phyloP scores from a whole-genome alignment of 139 green algal genomes.

The Asterochloris erici region DNA sequence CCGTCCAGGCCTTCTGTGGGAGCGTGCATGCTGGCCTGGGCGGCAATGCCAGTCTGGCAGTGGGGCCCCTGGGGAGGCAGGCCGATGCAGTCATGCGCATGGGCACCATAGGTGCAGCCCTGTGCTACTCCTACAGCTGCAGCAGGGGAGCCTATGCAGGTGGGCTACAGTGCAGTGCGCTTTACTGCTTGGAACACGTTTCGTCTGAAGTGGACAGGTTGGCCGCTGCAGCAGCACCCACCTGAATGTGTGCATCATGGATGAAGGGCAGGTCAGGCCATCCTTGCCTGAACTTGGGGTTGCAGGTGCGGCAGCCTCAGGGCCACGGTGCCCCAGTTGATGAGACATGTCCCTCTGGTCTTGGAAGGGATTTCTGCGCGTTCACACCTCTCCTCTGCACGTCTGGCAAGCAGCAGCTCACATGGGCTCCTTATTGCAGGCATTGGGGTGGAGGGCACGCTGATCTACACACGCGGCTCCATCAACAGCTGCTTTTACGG shows the following conservation, averaged over 20 bases:
- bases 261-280: no score
- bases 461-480: slow-evolving; percentile 36
- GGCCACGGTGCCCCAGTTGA: no score
- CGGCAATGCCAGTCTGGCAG: slow-evolving; percentile 36
- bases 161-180: background rate
- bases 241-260: no score
- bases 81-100: slow-evolving; percentile 44
- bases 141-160: slow-evolving; percentile 49
- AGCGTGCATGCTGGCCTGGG: slow-evolving; percentile 44
- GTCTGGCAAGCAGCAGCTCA: background rate
- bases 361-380: no score
- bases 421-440: slow-evolving; percentile 22
- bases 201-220: no score
- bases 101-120: slow-evolving; percentile 24
- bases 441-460: slow-evolving; percentile 48
- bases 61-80: slow-evolving; percentile 54
- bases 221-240: no score
- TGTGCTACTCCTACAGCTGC: slow-evolving; percentile 50
- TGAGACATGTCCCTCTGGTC: no score
- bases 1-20: slow-evolving; percentile 41
- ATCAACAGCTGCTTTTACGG: slow-evolving; percentile 62
- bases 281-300: no score
- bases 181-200: no score
- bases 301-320: no score
- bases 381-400: no score